Conservation (phyloP, 257 asterid species). For the Gentiana macrophylla region DNA sequence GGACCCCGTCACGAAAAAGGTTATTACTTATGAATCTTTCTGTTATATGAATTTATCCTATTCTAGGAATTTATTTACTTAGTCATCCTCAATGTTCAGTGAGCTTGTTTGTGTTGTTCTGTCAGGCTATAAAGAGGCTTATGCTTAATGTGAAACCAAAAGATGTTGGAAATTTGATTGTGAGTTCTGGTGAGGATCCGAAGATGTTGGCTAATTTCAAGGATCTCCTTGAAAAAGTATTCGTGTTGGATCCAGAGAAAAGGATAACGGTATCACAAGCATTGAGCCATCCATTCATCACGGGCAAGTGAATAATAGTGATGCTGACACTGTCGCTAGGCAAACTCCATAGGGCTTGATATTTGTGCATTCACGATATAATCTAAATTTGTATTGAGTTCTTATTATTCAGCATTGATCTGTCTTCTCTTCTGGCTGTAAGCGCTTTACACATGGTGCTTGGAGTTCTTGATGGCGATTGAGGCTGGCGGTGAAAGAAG, state of each 20-base stretch:
- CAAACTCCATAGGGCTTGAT: conserved; percentile 65
- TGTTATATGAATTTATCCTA: not conserved
- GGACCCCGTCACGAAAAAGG: conserved; percentile 97
- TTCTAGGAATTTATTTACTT: not conserved
- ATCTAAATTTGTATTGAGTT: conserved; percentile 42
- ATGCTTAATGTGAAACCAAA: conserved; percentile 79
- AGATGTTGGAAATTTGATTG: conserved; percentile 69
- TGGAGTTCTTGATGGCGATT: conserved; percentile 38
- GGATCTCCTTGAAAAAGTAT: conserved; percentile 85
- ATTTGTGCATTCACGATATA: conserved; percentile 46
- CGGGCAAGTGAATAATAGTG: conserved; percentile 91
- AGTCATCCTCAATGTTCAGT: conserved; percentile 6
- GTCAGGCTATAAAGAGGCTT: conserved; percentile 76
- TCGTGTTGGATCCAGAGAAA: conserved; percentile 94
- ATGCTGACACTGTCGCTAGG: conserved; percentile 71
- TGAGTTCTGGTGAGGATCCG: conserved; percentile 88
- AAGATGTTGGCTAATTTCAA: conserved; percentile 85
- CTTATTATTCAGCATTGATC: conserved; percentile 63
- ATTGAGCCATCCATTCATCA: conserved; percentile 97
- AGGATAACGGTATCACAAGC: conserved; percentile 93
- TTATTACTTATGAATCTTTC: conserved; percentile 2
- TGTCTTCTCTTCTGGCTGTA: conserved; percentile 55
- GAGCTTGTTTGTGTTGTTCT: conserved; percentile 13
- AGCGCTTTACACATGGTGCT: conserved; percentile 38
- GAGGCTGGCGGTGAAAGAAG: conserved; percentile 41